Evolutionary conservation across 768 basidiomycete genomes (phyloP).

Genomic region (Gautieria morchelliformis): DNA sequence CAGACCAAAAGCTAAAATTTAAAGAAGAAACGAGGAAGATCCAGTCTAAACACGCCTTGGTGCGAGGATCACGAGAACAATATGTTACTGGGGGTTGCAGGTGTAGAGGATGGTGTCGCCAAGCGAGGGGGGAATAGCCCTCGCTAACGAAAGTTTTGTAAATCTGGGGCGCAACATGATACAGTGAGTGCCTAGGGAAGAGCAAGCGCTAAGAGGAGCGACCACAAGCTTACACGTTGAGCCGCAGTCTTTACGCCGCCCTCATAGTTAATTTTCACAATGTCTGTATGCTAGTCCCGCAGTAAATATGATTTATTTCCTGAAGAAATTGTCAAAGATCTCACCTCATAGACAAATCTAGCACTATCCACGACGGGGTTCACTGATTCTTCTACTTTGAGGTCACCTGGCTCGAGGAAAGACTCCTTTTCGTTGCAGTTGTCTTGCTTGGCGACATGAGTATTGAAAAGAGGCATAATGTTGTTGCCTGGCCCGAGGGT

Average conservation of each 20-base stretch:
- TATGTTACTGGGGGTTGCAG: slow-evolving; percentile 62
- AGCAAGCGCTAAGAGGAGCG: slow-evolving; percentile 14
- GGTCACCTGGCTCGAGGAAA: background rate
- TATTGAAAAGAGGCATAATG: background rate
- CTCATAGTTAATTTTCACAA: slow-evolving; percentile 46
- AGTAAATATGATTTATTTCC: background rate
- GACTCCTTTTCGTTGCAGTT: background rate
- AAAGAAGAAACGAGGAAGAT: slow-evolving; percentile 80
- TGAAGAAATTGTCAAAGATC: background rate
- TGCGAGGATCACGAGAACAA: slow-evolving; percentile 40
- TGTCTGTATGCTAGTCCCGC: slow-evolving; percentile 39
- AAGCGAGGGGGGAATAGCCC: slow-evolving; percentile 70
- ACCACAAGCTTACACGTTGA: slow-evolving; percentile 41
- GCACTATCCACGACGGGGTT: slow-evolving; percentile 58
- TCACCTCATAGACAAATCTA: slow-evolving; percentile 47
- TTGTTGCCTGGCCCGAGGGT: background rate
- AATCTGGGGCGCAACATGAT: slow-evolving; percentile 35
- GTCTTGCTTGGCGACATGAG: background rate
- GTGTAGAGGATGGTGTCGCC: slow-evolving; percentile 72
- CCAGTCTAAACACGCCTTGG: slow-evolving; percentile 63
- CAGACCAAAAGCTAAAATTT: slow-evolving; percentile 89
- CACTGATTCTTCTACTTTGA: background rate
- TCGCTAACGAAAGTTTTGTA: slow-evolving; percentile 45
- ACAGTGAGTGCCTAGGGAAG: background rate
- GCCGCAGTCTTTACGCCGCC: slow-evolving; percentile 57